Conservation (phyloP, 164 flowering plant genomes). For the Vitis rupestris region DNA sequence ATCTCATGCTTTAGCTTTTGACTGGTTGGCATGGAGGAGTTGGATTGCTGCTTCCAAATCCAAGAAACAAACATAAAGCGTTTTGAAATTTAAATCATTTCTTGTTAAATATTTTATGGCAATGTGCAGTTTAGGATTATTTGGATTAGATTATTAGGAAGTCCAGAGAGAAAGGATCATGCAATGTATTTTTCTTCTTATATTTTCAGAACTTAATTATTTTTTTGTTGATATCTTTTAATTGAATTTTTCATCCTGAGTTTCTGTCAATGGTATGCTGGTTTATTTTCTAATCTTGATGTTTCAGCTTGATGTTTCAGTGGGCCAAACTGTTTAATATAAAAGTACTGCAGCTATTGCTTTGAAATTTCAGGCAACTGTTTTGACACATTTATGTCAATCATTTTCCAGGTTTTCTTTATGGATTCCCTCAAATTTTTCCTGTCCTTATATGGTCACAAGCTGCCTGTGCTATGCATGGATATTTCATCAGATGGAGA, state of each 20-base stretch:
- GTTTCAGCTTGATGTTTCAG: no score
- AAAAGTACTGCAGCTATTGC: neutral
- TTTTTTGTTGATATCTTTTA: neutral
- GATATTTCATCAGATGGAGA: slow-evolving; percentile 95
- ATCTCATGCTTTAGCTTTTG: neutral
- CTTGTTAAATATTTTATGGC: neutral
- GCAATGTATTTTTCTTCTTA: no score
- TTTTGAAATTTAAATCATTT: no score
- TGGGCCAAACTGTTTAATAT: no score
- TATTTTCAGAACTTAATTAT: neutral
- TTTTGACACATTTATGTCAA: neutral
- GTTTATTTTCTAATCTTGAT: no score
- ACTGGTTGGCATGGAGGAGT: neutral
- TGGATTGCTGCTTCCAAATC: neutral
- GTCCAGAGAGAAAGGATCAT: no score
- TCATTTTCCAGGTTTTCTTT: slow-evolving; percentile 63
- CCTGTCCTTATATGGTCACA: slow-evolving; percentile 86
- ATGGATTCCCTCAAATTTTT: slow-evolving; percentile 76
- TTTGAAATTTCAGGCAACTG: neutral
- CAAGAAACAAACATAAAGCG: neutral
- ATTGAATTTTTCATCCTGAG: slow-evolving; percentile 1
- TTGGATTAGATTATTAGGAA: no score
- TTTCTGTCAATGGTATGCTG: neutral
- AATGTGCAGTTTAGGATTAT: no score
- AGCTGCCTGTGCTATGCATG: slow-evolving; percentile 84